A percentile compares a stretch with the other conserved stretches of the same genome.
These are phyloP conservation scores for Sporothrix variecibatus DNA, from an alignment of 2,329 filamentous ascomycete genomes.

Conservation along the genomic window DNA sequence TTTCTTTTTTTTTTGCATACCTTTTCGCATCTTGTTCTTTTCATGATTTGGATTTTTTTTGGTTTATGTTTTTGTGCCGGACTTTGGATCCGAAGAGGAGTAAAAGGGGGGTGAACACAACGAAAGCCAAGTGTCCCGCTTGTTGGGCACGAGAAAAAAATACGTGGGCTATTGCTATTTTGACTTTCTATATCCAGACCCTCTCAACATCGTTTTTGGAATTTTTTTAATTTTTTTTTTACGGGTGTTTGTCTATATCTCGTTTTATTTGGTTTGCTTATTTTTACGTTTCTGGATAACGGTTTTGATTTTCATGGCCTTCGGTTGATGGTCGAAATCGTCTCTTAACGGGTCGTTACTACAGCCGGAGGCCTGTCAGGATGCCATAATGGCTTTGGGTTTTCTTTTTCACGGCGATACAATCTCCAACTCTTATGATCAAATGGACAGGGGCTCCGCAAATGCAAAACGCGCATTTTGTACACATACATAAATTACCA, in stretches of 20 bases:
- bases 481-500: neutral
- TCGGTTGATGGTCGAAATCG: too few relatives aligned
- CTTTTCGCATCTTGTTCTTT: neutral
- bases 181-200: neutral
- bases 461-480: constrained; percentile 10
- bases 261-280: neutral
- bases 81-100: neutral
- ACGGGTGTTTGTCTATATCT: neutral
- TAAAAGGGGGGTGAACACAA: neutral
- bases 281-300: neutral
- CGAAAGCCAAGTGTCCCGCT: neutral
- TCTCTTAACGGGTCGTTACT: neutral
- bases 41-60: neutral
- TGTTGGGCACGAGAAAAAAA: neutral
- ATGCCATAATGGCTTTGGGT: neutral
- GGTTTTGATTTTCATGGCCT: neutral
- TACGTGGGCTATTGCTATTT: neutral
- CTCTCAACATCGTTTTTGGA: neutral
- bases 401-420: neutral
- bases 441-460: neutral
- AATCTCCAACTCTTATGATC: constrained; percentile 20
- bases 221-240: neutral
- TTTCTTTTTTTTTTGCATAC: neutral
- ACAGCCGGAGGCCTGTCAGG: neutral
- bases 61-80: neutral